Evolutionary conservation across 768 basidiomycete species (phyloP).

Genomic region (Trametes punicea): DNA sequence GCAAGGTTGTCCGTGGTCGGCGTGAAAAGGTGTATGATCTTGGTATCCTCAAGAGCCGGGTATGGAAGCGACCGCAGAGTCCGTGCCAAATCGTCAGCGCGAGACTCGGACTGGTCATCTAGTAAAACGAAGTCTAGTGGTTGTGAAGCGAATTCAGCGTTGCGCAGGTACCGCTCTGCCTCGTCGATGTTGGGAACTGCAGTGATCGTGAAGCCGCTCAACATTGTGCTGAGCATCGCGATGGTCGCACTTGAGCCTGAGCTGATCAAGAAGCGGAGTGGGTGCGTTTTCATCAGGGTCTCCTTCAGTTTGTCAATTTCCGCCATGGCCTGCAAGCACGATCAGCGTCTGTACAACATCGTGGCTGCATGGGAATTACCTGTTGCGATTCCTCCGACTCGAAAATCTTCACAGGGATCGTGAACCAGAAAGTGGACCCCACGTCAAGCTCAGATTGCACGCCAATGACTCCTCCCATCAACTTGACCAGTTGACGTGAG

Average conservation of each 20-base stretch:
- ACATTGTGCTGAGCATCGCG: conserved; percentile 52
- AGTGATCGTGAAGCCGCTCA: conserved; percentile 51
- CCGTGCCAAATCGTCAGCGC: conserved; percentile 54
- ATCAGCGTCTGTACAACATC: conserved; percentile 1
- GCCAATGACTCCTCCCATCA: conserved; percentile 74
- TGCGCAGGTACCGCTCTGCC: conserved; percentile 40
- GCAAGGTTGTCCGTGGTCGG: conserved; percentile 56
- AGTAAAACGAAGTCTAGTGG: conserved; percentile 63
- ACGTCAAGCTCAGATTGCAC: conserved; percentile 61
- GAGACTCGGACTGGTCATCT: conserved; percentile 61
- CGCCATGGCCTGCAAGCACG: conserved; percentile 35
- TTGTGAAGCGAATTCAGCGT: conserved; percentile 29
- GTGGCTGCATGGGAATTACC: conserved; percentile 32
- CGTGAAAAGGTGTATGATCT: conserved; percentile 69
- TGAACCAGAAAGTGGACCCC: conserved; percentile 74
- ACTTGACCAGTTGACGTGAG: conserved; percentile 67
- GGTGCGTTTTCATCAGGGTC: conserved; percentile 45
- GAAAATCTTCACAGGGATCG: conserved; percentile 60
- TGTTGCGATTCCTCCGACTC: conserved; percentile 54
- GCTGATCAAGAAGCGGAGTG: conserved; percentile 51
- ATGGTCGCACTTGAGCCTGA: conserved; percentile 59
- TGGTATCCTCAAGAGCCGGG: conserved; percentile 47
- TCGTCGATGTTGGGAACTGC: conserved; percentile 44
- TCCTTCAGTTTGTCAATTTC: conserved; percentile 47
- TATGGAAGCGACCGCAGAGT: conserved; percentile 41